Evolutionary conservation across 75 land plant species (phyloP), one percentile per base, ranked within the genome.

Genomic region (Chamaecyparis obtusa): DNA sequence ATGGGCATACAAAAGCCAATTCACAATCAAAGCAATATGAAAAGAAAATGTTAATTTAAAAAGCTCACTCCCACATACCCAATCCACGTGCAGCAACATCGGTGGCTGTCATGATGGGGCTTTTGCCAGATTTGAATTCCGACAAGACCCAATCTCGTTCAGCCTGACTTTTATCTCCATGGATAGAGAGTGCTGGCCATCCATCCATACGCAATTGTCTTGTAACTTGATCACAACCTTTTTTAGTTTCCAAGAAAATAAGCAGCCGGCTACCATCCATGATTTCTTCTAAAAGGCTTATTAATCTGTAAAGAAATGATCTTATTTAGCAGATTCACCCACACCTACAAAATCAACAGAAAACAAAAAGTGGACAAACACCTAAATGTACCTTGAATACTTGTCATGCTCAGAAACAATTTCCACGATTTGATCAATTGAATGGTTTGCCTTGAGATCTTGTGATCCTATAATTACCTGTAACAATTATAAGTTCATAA

Each of bases 61-160:
- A 81, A 10, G 30, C n/a, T 46, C 15, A 81, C 30, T 27, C 10
- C 83, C 15, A 90, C 93, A 86, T 93, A 98, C 99, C 99, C 91
- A 98, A 90, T 83, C 99, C 99, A 86, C 99, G 99, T 57, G 99
- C 99, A 89, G 99, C 99, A 90, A 98, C 99, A 91, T 98, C 99
- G 77, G 99, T 98, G 46, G 99, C 99, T 41, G 99, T 98, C 99
- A 98, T 98, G 76, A 98, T 98, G 14, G 99, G 99, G 78, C 99
- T 98, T 88, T 98, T 98, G 43, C 99, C 99, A 86, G 99, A 86
- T 84, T 94, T 98, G 78, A 98, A 98, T 87, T 98, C 99, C 46
- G 99, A 95, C 85, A 98, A 93, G 85, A 98, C 99, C 99, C 99
- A 98, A 85, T 98, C 99, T 76, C 99, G 91, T 85, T 98, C 99